Evolutionary conservation across 176 grass and related monocot genomes (phyloP), one percentile per base, ranked within the genome.

Genomic region (Metroxylon sagu): DNA sequence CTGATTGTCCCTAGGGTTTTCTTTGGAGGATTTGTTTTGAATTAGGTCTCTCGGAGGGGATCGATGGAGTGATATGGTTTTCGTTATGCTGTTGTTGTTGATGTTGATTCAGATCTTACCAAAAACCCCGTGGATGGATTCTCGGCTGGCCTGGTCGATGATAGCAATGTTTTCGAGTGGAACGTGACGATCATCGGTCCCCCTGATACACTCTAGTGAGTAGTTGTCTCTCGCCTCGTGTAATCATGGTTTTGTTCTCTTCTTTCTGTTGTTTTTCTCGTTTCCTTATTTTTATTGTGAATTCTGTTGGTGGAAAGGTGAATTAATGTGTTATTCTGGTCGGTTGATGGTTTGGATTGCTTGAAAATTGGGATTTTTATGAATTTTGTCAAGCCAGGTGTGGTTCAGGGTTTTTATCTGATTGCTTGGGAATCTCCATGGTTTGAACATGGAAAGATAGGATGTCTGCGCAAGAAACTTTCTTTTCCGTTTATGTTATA

Each of bases 121-220:
- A 95, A 86, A 79, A 76, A 90, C 61, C 86, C 86, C 19, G 86
- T 95, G 31, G 83, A 95, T 62, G 86, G 90, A 0, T 95, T 87
- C 67, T 90, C 83, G 49, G 90, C 86, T 17, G 86, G 86, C 48
- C 71, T 95, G 60, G 90, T 95, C 14, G 90, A 95, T 70, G 83
- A 95, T 73, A 73, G 71, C 77, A 95, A 82, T 78, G 68, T 95
- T 6, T 95, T 95, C 63, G 81, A 85, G 68, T 95, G 89, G 89
- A 83, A 95, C 74, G 89, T 90, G 77, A 95, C 83, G 72, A 87
- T 95, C 79, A 95, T 95, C 76, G 90, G 90, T 23, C 90, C 90
- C 54, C 90, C 86, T 0, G 90, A 95, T 5, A 95, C 90, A 51
- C 77, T 95, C 7, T 95, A 95, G 90, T 95, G 90, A 89, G 90